Evolutionary conservation across 306 rosid species (phyloP), one percentile per base, ranked within the genome.

Genomic region (Delonix regia): DNA sequence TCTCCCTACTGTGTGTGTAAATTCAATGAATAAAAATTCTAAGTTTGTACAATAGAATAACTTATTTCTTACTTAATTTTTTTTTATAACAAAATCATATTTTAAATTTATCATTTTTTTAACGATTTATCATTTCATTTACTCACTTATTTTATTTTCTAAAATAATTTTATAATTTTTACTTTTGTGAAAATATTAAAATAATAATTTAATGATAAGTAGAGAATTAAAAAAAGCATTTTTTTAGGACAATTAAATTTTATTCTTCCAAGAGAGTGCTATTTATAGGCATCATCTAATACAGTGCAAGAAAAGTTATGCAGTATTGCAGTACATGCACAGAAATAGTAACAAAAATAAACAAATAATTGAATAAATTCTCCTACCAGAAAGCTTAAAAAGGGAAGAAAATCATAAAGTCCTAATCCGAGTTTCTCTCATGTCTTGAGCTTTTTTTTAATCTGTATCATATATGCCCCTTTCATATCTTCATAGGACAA

Each of bases 401-500:
- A 22, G 21, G 16, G 47, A 9, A 75, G 61, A 64, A 64, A 15
- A 36, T 34, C 9, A 49, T 15, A 5, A 48, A 8, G n/a, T 19
- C 44, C 39, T 42, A 19, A 75, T 47, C 72, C 47, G 45, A 57
- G 28, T 1, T 66, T 81, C 55, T 47, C 56, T 22, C 15, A 57
- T 68, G 34, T 24, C 80, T 66, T 42, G 5, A 5, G 9, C 39
- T 25, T 34, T 42, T 67, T 47, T 60, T n/a, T 0, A 6, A 22
- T 12, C 18, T 21, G 62, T 16, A 36, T 28, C 80, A 22, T 36
- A 56, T 53, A 8, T 30, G n/a, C 69, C 60, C 64, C 64, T 33
- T 21, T 79, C 10, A 10, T 21, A 65, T 80, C 66, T 27, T 81
- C 44, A 13, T 9, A 11, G 28, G 65, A 52, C 39, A 73, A 47